Evolutionary conservation across 805 yeast species (phyloP), one percentile per base, ranked within the genome.

Genomic region (Isabelozyma rhagii): DNA sequence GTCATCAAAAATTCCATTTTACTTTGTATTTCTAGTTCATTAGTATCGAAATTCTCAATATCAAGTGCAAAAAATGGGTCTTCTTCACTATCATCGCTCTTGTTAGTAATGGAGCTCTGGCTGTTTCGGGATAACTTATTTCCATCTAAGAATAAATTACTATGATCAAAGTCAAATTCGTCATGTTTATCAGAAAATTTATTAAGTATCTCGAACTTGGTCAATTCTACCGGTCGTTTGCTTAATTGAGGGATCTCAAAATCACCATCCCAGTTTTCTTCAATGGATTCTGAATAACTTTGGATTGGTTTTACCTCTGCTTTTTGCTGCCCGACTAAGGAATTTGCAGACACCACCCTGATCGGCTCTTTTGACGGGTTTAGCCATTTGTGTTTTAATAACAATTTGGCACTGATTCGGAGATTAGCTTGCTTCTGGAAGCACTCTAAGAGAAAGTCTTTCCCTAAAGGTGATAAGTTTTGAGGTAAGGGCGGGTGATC

Each of bases 401-500:
- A 69, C 38, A 77, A 67, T 31, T 68, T 67, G 0, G 93, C 93
- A 5, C 79, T 68, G 2, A 72, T 68, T 49, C 96, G 71, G 25
- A 79, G 63, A 21, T 69, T 71, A 1, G 93, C 89, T 55, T 85
- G 84, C 58, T 83, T 84, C 55, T 84, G 85, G 56, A 89, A 85
- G 60, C 96, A 89, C 52, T 80, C 81, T 46, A 75, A 56, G 10
- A 87, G 65, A 54, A 89, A 84, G 54, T 86, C 89, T 39, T 74
- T 72, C 7, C 75, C 75, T 52, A 66, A 36, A 0, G 71, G 58
- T 0, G 82, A 66, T 4, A 80, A 61, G 3, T 72, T 66, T 8
- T 74, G 72, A 0, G 96, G 96, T 17, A 88, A 66, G 0, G 85
- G 84, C 1, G 93, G 90, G 48, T 78, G 77, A 14, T 82, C 86